Conservation (phyloP, 2,329 filamentous ascomycete genomes). For the Stagonosporopsis rhizophila region DNA sequence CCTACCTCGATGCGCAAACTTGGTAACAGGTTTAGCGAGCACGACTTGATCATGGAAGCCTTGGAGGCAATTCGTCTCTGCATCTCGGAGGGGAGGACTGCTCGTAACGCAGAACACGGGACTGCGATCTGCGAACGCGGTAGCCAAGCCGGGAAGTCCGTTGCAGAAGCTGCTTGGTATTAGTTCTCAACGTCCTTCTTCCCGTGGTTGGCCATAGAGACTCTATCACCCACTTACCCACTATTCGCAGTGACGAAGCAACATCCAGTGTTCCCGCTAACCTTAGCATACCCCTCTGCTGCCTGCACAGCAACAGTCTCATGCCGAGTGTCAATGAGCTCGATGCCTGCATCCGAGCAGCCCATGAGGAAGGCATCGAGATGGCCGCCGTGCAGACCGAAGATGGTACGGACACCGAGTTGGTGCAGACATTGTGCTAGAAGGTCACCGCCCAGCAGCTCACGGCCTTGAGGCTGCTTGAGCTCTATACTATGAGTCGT, state of each 20-base stretch:
- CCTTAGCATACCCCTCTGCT: constrained; percentile 56
- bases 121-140: constrained; percentile 55
- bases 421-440: constrained; percentile 54
- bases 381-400: constrained; percentile 58
- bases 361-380: constrained; percentile 58
- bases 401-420: constrained; percentile 54
- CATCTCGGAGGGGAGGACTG: constrained; percentile 54
- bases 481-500: constrained; percentile 27
- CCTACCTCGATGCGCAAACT: constrained; percentile 53
- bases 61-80: constrained; percentile 57
- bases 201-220: background rate
- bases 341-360: constrained; percentile 51
- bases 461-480: constrained; percentile 46
- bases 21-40: constrained; percentile 53
- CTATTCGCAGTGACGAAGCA: constrained; percentile 59
- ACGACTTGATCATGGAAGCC: constrained; percentile 58
- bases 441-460: constrained; percentile 56
- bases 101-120: constrained; percentile 56
- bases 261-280: constrained; percentile 54
- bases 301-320: constrained; percentile 59
- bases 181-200: background rate
- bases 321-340: constrained; percentile 56
- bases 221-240: constrained; percentile 43
- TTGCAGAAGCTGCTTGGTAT: constrained; percentile 52
- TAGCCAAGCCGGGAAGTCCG: constrained; percentile 55